These are phyloP conservation scores for Rhodotorula mucilaginosa DNA, from an alignment of 1,284 basidiomycete species.

Conservation along the genomic window DNA sequence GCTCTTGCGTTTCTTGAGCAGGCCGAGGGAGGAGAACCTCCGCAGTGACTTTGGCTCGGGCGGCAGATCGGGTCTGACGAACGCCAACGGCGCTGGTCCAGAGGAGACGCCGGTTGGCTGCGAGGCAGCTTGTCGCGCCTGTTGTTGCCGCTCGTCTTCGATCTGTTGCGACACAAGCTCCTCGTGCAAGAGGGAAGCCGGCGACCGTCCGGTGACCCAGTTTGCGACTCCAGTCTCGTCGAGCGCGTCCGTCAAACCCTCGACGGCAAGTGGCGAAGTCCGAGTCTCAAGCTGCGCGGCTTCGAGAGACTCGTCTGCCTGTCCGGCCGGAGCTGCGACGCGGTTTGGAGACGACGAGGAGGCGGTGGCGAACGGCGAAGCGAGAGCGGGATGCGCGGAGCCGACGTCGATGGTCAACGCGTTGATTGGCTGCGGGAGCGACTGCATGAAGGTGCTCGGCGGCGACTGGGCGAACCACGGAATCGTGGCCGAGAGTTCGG, in stretches of 20 bases:
- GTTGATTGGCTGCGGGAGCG: slow-evolving; percentile 9
- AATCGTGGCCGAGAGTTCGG: not conserved
- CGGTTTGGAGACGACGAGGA: not conserved
- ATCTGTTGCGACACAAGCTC: not conserved
- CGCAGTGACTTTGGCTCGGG: slow-evolving; percentile 11
- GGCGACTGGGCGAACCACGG: slow-evolving; percentile 8
- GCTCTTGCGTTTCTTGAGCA: slow-evolving; percentile 29
- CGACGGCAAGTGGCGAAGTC: not conserved
- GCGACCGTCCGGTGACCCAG: not conserved
- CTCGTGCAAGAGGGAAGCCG: not conserved
- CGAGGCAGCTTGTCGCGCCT: not conserved
- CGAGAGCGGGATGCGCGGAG: slow-evolving; percentile 8
- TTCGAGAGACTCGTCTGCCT: not conserved
- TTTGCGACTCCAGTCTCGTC: not conserved
- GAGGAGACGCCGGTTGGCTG: not conserved
- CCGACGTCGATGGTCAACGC: not conserved
- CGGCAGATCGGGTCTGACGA: not conserved
- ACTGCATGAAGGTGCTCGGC: not conserved
- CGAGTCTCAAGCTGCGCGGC: too few species aligned
- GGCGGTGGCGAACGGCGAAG: slow-evolving; percentile 6
- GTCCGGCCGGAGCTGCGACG: not conserved
- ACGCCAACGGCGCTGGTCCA: not conserved
- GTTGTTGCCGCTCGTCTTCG: not conserved
- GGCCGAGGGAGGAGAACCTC: slow-evolving; percentile 23
- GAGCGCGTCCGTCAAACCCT: not conserved